A percentile compares a stretch with the other conserved stretches of the same genome.
phyloP scores from a whole-genome alignment of 1,284 basidiomycete species.

The Puccinia horiana region DNA sequence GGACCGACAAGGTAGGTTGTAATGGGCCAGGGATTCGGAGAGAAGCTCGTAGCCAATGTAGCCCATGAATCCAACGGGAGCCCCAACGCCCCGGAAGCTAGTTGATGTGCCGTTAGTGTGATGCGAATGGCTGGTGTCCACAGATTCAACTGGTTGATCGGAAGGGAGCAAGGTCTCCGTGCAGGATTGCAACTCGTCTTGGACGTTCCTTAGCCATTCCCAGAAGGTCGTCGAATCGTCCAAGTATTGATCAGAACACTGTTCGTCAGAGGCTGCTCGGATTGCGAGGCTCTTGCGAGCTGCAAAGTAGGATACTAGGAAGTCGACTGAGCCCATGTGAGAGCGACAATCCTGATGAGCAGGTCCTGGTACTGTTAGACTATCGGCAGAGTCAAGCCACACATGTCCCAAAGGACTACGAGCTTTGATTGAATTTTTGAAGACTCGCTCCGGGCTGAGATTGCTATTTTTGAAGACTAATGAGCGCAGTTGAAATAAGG shows the following conservation, averaged over 20 bases:
- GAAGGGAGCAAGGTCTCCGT: neutral
- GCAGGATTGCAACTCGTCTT: neutral
- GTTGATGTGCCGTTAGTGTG: too few relatives aligned
- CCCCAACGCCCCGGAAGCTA: neutral
- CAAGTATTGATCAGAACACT: neutral
- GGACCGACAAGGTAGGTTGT: conserved; percentile 21
- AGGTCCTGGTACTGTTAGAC: neutral
- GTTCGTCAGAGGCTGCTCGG: neutral
- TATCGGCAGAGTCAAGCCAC: conserved; percentile 42
- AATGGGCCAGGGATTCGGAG: conserved; percentile 26
- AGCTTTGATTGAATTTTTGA: neutral
- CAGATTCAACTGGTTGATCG: neutral
- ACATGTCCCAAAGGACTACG: conserved; percentile 2
- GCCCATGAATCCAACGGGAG: conserved; percentile 43
- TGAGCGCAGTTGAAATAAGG: conserved; percentile 33
- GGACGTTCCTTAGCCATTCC: conserved; percentile 27
- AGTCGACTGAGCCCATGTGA: conserved; percentile 14
- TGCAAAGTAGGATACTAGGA: conserved; percentile 41
- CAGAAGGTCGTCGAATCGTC: conserved; percentile 3
- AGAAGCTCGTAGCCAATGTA: conserved; percentile 42
- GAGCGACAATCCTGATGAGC: neutral
- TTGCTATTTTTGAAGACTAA: conserved; percentile 8
- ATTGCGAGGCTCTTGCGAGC: neutral
- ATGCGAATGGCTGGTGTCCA: neutral
- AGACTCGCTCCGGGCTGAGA: conserved; percentile 17